These are phyloP conservation scores for Arachis hypogaea DNA, from an alignment of 306 rosid genomes.

Conservation along the genomic window DNA sequence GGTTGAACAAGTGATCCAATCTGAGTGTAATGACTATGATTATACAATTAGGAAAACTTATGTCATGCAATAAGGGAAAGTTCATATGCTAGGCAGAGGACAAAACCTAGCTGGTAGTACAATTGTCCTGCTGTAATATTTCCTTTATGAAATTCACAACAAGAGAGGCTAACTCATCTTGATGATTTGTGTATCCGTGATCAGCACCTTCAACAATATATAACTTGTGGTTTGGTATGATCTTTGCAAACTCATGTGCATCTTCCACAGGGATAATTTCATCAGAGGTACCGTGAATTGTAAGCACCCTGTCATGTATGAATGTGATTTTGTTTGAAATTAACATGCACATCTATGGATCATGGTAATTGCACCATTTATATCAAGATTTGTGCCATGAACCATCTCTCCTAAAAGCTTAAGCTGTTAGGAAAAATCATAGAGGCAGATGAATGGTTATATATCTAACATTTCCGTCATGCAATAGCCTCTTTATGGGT, in stretches of 20 bases:
- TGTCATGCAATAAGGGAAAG: background rate
- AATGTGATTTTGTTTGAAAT: slow-evolving; percentile 21
- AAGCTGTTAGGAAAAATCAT: too few relatives aligned
- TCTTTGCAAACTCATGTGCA: slow-evolving; percentile 65
- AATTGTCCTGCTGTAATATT: slow-evolving; percentile 45
- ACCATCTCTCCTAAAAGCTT: too few relatives aligned
- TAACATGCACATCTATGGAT: slow-evolving; percentile 18
- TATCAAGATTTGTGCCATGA: too few relatives aligned
- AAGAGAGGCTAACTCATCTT: slow-evolving; percentile 52
- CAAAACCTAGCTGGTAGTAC: slow-evolving; percentile 41
- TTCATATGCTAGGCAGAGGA: slow-evolving; percentile 25
- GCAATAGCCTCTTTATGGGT: too few relatives aligned
- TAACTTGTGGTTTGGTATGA: slow-evolving; percentile 70
- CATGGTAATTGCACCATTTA: background rate
- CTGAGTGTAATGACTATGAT: too few relatives aligned
- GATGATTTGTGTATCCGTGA: slow-evolving; percentile 58
- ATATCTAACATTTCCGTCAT: too few relatives aligned
- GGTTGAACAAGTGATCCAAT: too few relatives aligned
- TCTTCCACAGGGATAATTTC: slow-evolving; percentile 54
- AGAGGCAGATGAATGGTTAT: too few relatives aligned
- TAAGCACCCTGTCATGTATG: slow-evolving; percentile 56
- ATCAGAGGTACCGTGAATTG: slow-evolving; percentile 75
- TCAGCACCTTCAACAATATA: slow-evolving; percentile 65
- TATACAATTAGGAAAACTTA: background rate
- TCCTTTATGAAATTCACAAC: slow-evolving; percentile 52